Evolutionary conservation across 164 flowering plant genomes (phyloP), one percentile per base, ranked within the genome.

Genomic region (Kalanchoe fedtschenkoi): DNA sequence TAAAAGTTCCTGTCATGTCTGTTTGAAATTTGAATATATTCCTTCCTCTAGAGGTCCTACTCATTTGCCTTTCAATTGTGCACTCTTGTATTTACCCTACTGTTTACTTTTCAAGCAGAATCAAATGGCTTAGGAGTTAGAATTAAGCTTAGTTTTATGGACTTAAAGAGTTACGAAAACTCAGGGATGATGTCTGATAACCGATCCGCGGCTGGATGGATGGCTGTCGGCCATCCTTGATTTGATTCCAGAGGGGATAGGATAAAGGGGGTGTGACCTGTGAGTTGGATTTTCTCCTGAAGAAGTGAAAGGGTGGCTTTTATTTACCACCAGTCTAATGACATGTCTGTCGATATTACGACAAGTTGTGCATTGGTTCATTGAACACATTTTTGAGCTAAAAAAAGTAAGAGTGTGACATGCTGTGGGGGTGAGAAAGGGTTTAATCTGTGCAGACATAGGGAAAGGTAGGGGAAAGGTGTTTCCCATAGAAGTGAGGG

Each of bases 381-480:
- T 26, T 51, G 32, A 24, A 51, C 56, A 26, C 56, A 51, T 51
- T 51, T 51, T 26, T 17, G 54, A 51, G 56, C 56, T 51, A 51
- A 51, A 51, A 24, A 51, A 51, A 13, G 30, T 13, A 51, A 22
- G 32, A 51, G 28, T 17, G 56, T 51, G 56, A 51, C 56, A 51
- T 47, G 54, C 28, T 47, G 54, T 47, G 54, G 54, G n/a, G 56
- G 56, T 51, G 56, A 51, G 56, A 6, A 28, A 26, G 6, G 32
- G 32, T 51, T 51, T 51, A 51, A 51, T 51, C 32, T 51, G 56
- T 51, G 32, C 56, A 51, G 32, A 51, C 56, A 51, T 51, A 51
- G 16, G 17, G 4, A 51, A 51, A 51, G 56, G 32, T 51, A 24
- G 17, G 56, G n/a, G 17, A 51, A 51, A 51, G 56, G 56, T 51